Evolutionary conservation across 2,329 filamentous ascomycete genomes (phyloP).

Genomic region (Aspergillus sp.): DNA sequence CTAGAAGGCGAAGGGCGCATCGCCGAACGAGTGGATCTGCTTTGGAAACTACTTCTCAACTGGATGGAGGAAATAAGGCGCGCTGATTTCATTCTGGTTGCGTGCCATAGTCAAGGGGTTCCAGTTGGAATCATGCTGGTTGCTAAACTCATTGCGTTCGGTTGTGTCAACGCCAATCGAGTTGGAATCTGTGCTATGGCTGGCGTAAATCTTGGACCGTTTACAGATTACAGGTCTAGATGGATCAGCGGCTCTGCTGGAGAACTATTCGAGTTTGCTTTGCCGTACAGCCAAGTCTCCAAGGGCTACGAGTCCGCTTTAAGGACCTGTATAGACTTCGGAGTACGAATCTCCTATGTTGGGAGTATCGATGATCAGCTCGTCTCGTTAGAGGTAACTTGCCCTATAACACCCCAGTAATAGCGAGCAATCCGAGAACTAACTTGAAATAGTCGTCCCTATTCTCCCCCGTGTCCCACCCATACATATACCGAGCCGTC

Average conservation of each 20-base stretch:
- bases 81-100: constrained; percentile 88
- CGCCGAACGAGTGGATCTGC: constrained; percentile 79
- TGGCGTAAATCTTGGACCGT: constrained; percentile 90
- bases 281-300: constrained; percentile 77
- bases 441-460: constrained; percentile 64
- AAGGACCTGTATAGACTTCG: constrained; percentile 71
- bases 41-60: constrained; percentile 93
- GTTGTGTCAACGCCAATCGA: constrained; percentile 72
- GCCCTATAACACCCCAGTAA: not conserved
- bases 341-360: constrained; percentile 80
- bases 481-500: constrained; percentile 91
- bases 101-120: constrained; percentile 93
- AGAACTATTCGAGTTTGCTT: constrained; percentile 91
- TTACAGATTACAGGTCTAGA: constrained; percentile 85
- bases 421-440: not conserved
- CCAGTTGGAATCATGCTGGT: constrained; percentile 91
- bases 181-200: constrained; percentile 89
- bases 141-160: constrained; percentile 87
- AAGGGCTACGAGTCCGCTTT: constrained; percentile 76
- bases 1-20: constrained; percentile 95
- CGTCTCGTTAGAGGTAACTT: constrained; percentile 77
- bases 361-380: constrained; percentile 97
- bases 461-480: constrained; percentile 81
- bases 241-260: constrained; percentile 88
- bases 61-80: constrained; percentile 88